phyloP scores from a whole-genome alignment of 2,329 filamentous ascomycete species.

The Pseudogymnoascus sp. region DNA sequence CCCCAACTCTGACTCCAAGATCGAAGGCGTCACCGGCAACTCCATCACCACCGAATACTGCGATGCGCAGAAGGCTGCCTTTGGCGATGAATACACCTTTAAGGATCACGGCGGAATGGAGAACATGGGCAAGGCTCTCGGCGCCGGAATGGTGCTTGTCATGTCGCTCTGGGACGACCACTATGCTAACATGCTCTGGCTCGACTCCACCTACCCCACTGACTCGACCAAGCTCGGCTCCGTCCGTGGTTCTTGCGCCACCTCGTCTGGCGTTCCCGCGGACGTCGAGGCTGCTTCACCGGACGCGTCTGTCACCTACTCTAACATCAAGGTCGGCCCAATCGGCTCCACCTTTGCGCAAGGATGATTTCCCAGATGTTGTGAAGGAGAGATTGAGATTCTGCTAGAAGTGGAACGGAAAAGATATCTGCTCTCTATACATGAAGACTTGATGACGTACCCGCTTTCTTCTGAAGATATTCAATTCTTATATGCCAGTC shows the following conservation, averaged over 20 bases:
- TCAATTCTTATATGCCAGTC: not conserved
- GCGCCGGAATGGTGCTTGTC: conserved; percentile 55
- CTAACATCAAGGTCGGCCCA: conserved; percentile 29
- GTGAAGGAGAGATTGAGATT: not conserved
- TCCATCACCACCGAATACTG: conserved; percentile 53
- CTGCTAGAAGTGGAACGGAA: not conserved
- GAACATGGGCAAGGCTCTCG: conserved; percentile 47
- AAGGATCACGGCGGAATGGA: conserved; percentile 46
- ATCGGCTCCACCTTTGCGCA: conserved; percentile 26
- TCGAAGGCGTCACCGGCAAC: conserved; percentile 41
- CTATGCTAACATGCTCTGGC: conserved; percentile 64
- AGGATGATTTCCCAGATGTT: not conserved
- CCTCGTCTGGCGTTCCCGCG: conserved; percentile 44
- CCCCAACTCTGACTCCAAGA: conserved; percentile 40
- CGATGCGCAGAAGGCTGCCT: conserved; percentile 45
- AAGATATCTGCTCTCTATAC: not conserved
- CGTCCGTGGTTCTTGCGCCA: conserved; percentile 47
- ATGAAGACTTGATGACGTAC: not conserved
- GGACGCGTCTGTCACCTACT: conserved; percentile 36
- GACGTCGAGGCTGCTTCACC: conserved; percentile 41
- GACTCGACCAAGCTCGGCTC: conserved; percentile 39
- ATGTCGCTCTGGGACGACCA: conserved; percentile 52
- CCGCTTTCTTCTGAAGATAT: conserved; percentile 2
- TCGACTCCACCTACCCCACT: conserved; percentile 59
- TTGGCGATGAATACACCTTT: conserved; percentile 48